Conservation (phyloP, 495 filamentous ascomycete genomes). For the Hypoxylon perforatum region DNA sequence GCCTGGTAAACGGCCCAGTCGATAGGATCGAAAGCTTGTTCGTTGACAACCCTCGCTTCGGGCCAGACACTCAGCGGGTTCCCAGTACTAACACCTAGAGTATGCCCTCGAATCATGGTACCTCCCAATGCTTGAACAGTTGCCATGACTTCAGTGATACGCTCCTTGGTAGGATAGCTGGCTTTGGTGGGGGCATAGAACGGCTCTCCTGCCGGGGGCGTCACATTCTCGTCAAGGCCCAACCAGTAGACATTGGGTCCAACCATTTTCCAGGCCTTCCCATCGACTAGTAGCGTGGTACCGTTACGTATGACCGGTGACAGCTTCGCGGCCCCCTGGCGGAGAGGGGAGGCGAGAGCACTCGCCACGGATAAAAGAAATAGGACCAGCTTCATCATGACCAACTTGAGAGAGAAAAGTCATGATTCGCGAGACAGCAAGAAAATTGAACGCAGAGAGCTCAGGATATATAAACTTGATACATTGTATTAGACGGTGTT, state of each 20-base stretch:
- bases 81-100: slow-evolving; percentile 63
- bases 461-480: slow-evolving; percentile 8
- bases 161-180: slow-evolving; percentile 64
- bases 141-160: slow-evolving; percentile 65
- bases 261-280: slow-evolving; percentile 60
- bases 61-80: slow-evolving; percentile 65
- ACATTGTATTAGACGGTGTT: slow-evolving; percentile 25
- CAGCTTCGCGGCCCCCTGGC: slow-evolving; percentile 22
- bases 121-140: slow-evolving; percentile 62
- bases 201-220: slow-evolving; percentile 58
- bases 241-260: slow-evolving; percentile 69
- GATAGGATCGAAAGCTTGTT: slow-evolving; percentile 60
- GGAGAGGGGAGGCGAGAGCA: slow-evolving; percentile 21
- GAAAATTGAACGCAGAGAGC: not conserved
- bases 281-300: slow-evolving; percentile 52
- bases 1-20: slow-evolving; percentile 67
- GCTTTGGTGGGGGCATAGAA: slow-evolving; percentile 61
- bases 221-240: slow-evolving; percentile 68
- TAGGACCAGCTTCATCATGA: slow-evolving; percentile 23
- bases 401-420: not conserved
- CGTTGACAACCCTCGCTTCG: slow-evolving; percentile 55
- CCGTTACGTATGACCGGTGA: slow-evolving; percentile 54
- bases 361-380: slow-evolving; percentile 17
- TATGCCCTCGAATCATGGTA: slow-evolving; percentile 64
- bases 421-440: not conserved